Evolutionary conservation across 139 green algal species (phyloP), one percentile per base, ranked within the genome.

Genomic region (Coelastrella sp.): DNA sequence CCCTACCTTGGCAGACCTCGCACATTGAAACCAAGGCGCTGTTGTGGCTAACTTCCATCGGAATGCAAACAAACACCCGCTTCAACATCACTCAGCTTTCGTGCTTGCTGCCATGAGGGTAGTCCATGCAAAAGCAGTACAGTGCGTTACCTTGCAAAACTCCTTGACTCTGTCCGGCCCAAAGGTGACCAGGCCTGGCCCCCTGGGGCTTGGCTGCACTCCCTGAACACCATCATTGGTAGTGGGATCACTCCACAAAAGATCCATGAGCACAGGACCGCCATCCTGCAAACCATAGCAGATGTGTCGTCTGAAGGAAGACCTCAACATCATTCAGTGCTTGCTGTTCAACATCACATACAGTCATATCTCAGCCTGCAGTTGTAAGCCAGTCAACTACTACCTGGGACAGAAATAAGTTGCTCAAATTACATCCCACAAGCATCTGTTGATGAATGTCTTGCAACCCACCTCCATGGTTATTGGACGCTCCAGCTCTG

Each of bases 241-340:
- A 84, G 97, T 99, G 81, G 97, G 97, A 86, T 99, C 97, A 25
- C 75, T 90, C 97, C 97, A 99, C 63, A 99, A 90, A 75, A 99
- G 92, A 89, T 99, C 97, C 97, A 99, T 99, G 7, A 99, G 93
- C 81, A 98, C 91, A 48, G 96, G 88, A 2, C 93, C 92, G 25
- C 96, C 96, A 23, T 96, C 91, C 86, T 98, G 92, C 23, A 40
- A 13, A 32, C 48, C 38, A 0, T 5, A 76, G 17, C 34, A 51
- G 73, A 32, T 45, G 73, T n/a, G n/a, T n/a, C n/a, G n/a, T n/a
- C n/a, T n/a, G n/a, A n/a, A n/a, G n/a, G n/a, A n/a, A n/a, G n/a
- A n/a, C n/a, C n/a, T n/a, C n/a, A n/a, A n/a, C n/a, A n/a, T n/a
- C n/a, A n/a, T n/a, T n/a, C n/a, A n/a, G n/a, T n/a, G n/a, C n/a